Conservation (phyloP, 139 green algal genomes). For the Chlorella sorokiniana region DNA sequence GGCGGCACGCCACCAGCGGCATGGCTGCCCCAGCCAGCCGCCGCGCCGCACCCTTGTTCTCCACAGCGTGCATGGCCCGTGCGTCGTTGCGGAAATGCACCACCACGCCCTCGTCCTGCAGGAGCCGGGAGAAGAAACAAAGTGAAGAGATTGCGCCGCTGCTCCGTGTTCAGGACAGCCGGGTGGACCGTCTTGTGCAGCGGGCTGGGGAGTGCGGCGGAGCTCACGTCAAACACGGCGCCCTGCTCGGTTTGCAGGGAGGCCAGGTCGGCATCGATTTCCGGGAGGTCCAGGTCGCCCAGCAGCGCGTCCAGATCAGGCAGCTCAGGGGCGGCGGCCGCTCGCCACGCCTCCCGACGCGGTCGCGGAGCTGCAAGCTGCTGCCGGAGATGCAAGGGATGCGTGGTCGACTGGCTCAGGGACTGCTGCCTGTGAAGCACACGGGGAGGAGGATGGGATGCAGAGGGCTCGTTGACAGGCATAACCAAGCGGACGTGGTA, state of each 20-base stretch:
- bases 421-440: too few relatives aligned
- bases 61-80: constrained; percentile 11
- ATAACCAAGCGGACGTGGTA: too few relatives aligned
- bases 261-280: constrained; percentile 69
- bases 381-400: neutral
- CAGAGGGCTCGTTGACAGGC: too few relatives aligned
- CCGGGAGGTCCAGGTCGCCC: constrained; percentile 59
- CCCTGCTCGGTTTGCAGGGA: constrained; percentile 59
- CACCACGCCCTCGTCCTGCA: constrained; percentile 10
- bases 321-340: neutral
- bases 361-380: neutral
- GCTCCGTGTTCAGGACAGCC: neutral
- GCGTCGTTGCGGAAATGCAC: constrained; percentile 25
- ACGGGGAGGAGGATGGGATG: too few relatives aligned
- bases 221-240: constrained; percentile 26
- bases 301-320: constrained; percentile 15
- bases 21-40: too few relatives aligned
- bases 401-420: too few relatives aligned
- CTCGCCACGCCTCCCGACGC: neutral
- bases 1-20: too few relatives aligned
- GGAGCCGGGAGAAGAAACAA: neutral
- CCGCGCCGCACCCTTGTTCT: neutral
- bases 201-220: neutral
- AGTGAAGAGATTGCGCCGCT: neutral
- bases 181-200: neutral